These are phyloP conservation scores for Dicorynia guianensis DNA, from an alignment of 306 rosid species.

Conservation along the genomic window DNA sequence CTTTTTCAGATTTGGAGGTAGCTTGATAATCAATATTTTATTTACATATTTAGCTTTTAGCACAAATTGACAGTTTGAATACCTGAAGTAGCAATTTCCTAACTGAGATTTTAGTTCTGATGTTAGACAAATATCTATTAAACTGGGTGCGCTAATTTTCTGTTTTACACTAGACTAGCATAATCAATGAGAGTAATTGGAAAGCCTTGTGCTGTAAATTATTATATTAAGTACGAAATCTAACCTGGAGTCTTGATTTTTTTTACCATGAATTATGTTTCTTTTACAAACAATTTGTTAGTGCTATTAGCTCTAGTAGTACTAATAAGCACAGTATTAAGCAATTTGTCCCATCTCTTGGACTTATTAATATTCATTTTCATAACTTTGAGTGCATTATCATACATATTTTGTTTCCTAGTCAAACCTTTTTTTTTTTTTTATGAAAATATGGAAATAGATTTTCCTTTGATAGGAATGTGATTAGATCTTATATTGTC, in stretches of 20 bases:
- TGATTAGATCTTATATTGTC: not conserved
- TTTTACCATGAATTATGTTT: no score
- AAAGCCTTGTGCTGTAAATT: not conserved
- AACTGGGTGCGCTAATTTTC: not conserved
- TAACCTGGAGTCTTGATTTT: no score
- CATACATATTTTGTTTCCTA: not conserved
- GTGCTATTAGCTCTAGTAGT: not conserved
- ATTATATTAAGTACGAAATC: no score
- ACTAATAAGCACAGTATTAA: constrained; percentile 8
- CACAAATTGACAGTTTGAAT: constrained; percentile 16
- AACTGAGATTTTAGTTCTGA: constrained; percentile 14
- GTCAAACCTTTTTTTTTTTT: not conserved
- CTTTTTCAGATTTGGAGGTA: constrained; percentile 33
- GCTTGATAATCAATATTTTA: constrained; percentile 30
- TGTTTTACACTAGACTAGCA: not conserved
- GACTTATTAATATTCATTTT: not conserved
- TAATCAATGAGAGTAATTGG: not conserved
- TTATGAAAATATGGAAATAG: not conserved
- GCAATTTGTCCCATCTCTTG: not conserved
- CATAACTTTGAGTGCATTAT: not conserved
- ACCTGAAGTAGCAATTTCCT: constrained; percentile 30
- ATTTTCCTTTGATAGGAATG: not conserved
- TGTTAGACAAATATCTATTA: not conserved
- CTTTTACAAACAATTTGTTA: not conserved
- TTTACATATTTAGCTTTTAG: constrained; percentile 1